Percentiles rank a stretch among this genome's conserved stretches.
These are phyloP conservation scores for Phytophthora colocasiae DNA, from an alignment of 352 stramenopile species.

Conservation along the genomic window DNA sequence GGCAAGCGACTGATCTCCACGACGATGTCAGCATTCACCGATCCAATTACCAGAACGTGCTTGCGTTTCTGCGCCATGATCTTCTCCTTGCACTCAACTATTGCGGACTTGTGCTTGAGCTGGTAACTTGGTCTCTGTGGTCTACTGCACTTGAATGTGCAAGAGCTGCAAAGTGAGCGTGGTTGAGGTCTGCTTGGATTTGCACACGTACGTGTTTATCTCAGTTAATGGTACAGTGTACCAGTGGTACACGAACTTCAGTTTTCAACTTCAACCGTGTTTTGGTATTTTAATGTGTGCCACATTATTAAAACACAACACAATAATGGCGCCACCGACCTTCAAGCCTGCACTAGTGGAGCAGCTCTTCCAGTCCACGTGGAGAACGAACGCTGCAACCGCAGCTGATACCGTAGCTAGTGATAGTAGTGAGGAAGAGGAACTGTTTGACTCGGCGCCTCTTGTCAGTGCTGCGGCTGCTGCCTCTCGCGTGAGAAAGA, in stretches of 20 bases:
- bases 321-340: conserved; percentile 32
- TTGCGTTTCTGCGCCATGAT: conserved; percentile 37
- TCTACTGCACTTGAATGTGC: conserved; percentile 2
- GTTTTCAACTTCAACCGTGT: conserved; percentile 24
- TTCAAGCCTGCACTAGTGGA: conserved; percentile 76
- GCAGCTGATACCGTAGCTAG: conserved; percentile 31
- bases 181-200: conserved; percentile 25
- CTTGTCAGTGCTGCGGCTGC: conserved; percentile 32
- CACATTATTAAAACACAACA: neutral
- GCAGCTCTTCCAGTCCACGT: conserved; percentile 76
- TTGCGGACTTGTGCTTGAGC: neutral
- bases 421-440: conserved; percentile 49
- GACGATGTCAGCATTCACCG: conserved; percentile 86
- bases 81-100: neutral
- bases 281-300: conserved; percentile 6
- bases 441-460: conserved; percentile 50
- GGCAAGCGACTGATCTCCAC: conserved; percentile 77
- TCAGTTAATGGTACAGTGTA: conserved; percentile 1
- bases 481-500: conserved; percentile 66
- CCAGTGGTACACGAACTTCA: conserved; percentile 5
- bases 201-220: conserved; percentile 6
- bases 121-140: conserved; percentile 12
- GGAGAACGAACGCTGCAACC: conserved; percentile 43
- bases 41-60: conserved; percentile 79
- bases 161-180: conserved; percentile 9